A percentile compares a stretch with the other conserved stretches of the same genome.
Evolutionary conservation across 2,329 filamentous ascomycete species (phyloP).

Genomic region (Sclerotinia trifoliorum): DNA sequence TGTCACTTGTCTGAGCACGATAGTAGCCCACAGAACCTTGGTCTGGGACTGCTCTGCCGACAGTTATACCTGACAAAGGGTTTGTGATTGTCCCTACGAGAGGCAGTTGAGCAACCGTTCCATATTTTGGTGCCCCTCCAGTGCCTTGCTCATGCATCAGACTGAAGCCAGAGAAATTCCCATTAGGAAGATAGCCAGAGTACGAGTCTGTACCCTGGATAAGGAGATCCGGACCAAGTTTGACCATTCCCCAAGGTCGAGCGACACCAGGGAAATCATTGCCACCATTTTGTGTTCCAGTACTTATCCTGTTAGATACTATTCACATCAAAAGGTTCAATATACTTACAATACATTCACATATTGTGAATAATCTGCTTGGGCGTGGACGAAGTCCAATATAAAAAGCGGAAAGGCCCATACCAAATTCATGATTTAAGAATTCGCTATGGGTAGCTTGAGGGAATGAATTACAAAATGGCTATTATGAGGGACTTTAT

Average conservation of each 20-base stretch:
- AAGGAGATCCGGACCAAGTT: constrained; percentile 44
- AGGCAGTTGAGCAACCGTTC: constrained; percentile 61
- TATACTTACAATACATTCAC: constrained; percentile 34
- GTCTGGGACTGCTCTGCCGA: constrained; percentile 52
- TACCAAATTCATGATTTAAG: neutral
- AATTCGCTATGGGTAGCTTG: neutral
- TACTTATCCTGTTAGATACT: constrained; percentile 24
- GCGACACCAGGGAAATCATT: constrained; percentile 48
- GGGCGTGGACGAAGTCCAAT: constrained; percentile 1
- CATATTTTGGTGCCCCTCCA: constrained; percentile 68
- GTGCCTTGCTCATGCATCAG: constrained; percentile 67
- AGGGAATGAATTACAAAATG: neutral
- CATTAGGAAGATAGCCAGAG: constrained; percentile 51
- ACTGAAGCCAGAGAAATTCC: constrained; percentile 58
- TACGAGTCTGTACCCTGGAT: constrained; percentile 51
- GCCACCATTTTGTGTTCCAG: constrained; percentile 45
- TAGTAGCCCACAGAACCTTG: constrained; percentile 61
- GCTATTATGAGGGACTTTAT: neutral
- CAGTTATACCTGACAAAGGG: constrained; percentile 55
- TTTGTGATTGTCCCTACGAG: constrained; percentile 51
- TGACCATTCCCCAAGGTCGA: constrained; percentile 47
- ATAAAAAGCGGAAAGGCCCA: neutral
- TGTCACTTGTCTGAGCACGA: constrained; percentile 53
- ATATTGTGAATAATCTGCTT: constrained; percentile 32
- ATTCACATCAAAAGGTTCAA: neutral